Evolutionary conservation across 352 stramenopile genomes (phyloP).

Genomic region (Phytophthora pseudosyringae): DNA sequence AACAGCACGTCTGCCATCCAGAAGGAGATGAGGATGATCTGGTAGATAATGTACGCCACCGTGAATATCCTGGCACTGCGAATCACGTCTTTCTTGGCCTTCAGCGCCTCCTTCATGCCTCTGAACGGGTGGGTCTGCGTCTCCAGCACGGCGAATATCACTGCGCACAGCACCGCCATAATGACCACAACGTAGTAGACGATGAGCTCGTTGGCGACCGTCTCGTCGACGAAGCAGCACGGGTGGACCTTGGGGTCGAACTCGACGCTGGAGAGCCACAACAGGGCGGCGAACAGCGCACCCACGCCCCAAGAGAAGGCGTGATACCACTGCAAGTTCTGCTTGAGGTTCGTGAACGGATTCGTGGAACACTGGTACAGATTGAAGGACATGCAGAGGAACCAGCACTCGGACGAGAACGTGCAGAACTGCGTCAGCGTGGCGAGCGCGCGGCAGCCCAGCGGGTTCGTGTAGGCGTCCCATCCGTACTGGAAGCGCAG

Average conservation of each 20-base stretch:
- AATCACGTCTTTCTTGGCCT: conserved; percentile 86
- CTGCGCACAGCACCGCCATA: conserved; percentile 66
- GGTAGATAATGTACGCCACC: conserved; percentile 82
- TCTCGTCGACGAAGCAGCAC: conserved; percentile 81
- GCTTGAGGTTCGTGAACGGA: conserved; percentile 85
- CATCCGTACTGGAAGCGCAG: conserved; percentile 77
- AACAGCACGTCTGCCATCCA: conserved; percentile 73
- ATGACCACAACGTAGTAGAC: conserved; percentile 84
- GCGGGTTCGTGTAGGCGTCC: conserved; percentile 56
- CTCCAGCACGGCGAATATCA: conserved; percentile 73
- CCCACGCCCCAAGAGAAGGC: conserved; percentile 76
- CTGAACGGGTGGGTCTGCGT: conserved; percentile 71
- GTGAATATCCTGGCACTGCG: conserved; percentile 84
- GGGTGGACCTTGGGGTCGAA: conserved; percentile 59
- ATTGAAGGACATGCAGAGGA: conserved; percentile 88
- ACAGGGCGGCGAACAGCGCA: conserved; percentile 48
- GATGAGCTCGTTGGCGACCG: conserved; percentile 60
- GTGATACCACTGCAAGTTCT: conserved; percentile 79
- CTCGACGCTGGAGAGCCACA: conserved; percentile 62
- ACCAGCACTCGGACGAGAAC: conserved; percentile 89
- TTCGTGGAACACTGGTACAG: conserved; percentile 88
- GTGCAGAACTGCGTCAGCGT: conserved; percentile 78
- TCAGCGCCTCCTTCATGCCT: conserved; percentile 79
- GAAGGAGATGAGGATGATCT: conserved; percentile 83
- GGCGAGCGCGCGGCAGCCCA: conserved; percentile 62